A percentile compares a stretch with the other conserved stretches of the same genome.
phyloP scores from a whole-genome alignment of 2,329 filamentous ascomycete genomes.

The Colletotrichum tanaceti region DNA sequence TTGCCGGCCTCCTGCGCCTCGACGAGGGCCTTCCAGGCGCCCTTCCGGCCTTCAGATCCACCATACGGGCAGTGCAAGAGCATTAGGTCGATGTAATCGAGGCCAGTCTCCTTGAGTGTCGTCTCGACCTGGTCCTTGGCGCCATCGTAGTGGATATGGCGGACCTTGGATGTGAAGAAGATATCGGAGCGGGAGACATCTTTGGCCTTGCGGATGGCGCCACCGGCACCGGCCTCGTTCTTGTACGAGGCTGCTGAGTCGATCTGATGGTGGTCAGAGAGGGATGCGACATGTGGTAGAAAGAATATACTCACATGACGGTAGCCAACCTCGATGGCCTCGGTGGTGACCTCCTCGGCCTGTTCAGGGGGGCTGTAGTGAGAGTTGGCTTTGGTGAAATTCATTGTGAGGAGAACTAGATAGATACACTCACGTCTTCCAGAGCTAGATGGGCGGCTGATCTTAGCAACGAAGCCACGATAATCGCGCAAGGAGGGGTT shows the following conservation, averaged over 20 bases:
- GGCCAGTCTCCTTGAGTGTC: conserved; percentile 70
- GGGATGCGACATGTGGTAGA: neutral
- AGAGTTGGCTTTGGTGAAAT: neutral
- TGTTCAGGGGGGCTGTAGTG: conserved; percentile 49
- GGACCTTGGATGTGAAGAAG: conserved; percentile 68
- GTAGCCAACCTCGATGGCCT: conserved; percentile 64
- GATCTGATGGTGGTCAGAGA: conserved; percentile 51
- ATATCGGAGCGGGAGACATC: conserved; percentile 59
- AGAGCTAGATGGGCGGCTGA: conserved; percentile 59
- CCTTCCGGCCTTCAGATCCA: conserved; percentile 66
- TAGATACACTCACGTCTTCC: conserved; percentile 59
- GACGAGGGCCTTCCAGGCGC: conserved; percentile 72
- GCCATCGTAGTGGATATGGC: conserved; percentile 66
- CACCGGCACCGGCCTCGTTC: conserved; percentile 63
- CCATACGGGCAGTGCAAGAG: conserved; percentile 73
- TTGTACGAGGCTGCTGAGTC: conserved; percentile 65
- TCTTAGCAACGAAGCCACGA: conserved; percentile 26
- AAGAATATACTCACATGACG: conserved; percentile 61
- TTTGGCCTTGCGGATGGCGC: conserved; percentile 55
- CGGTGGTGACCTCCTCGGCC: conserved; percentile 53
- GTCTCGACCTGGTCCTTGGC: conserved; percentile 72
- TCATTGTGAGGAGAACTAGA: neutral
- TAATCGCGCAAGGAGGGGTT: conserved; percentile 23
- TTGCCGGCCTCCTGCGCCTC: conserved; percentile 72
- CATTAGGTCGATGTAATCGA: conserved; percentile 76